phyloP scores from a whole-genome alignment of 176 grass and related monocot species.

The Musa acuminata region DNA sequence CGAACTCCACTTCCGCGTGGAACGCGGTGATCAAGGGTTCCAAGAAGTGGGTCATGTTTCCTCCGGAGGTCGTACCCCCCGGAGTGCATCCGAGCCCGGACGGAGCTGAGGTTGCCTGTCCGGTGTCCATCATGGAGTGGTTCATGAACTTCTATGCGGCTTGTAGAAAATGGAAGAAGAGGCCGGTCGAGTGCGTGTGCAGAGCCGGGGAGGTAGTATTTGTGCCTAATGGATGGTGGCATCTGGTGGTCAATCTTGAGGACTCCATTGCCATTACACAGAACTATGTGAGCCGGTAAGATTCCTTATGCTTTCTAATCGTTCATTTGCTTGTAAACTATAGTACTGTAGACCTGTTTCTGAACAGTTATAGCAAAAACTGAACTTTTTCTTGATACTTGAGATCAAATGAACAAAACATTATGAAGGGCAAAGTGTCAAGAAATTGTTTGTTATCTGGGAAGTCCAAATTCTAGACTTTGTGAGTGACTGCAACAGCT shows the following conservation, averaged over 20 bases:
- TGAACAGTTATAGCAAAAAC: too few species aligned
- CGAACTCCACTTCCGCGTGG: constrained; percentile 87
- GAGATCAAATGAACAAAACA: neutral
- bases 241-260: constrained; percentile 95
- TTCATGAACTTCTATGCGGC: constrained; percentile 94
- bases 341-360: neutral
- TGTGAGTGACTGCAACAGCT: too few species aligned
- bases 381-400: neutral
- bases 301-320: neutral
- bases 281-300: constrained; percentile 86
- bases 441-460: neutral
- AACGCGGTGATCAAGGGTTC: constrained; percentile 81
- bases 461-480: neutral
- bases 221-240: constrained; percentile 97
- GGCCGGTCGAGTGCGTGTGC: constrained; percentile 65
- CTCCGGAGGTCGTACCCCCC: constrained; percentile 63
- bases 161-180: constrained; percentile 72
- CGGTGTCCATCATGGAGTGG: constrained; percentile 98
- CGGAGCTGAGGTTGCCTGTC: constrained; percentile 79
- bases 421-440: neutral
- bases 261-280: constrained; percentile 92
- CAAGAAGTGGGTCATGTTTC: constrained; percentile 93
- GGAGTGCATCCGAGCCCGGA: constrained; percentile 67
- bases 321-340: neutral
- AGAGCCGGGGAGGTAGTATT: constrained; percentile 66